Evolutionary conservation across 2,329 filamentous ascomycete species (phyloP), one percentile per base, ranked within the genome.

Genomic region (Neospermospora avenae): DNA sequence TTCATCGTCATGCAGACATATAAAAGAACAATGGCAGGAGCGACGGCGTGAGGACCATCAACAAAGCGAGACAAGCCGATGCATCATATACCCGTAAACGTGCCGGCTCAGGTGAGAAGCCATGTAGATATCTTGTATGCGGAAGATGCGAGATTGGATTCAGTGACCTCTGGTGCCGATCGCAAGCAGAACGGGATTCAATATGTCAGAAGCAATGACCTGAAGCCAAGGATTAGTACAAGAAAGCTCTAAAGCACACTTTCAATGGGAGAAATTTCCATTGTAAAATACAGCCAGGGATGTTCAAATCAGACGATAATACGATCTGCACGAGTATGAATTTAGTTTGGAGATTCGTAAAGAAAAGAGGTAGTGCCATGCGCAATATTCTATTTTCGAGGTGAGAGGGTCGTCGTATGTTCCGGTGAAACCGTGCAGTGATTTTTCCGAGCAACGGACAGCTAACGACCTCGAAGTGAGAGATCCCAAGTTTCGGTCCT

Each of bases 131-230:
- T n/a, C n/a, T n/a, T n/a, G 55, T 39, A 61, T 61, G 48, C 20
- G 45, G n/a, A 61, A 45, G 44, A 61, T 61, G 41, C 57, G 31
- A 55, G 59, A 61, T 55, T 61, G 51, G 42, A 58, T 55, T 42
- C 48, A 45, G 59, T 58, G 37, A 55, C 48, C 55, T 61, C 34
- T 58, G 22, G 37, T 56, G 28, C 31, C 58, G 22, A 61, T 41
- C 41, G 49, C 49, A 44, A 61, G 59, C 28, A 28, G 55, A 55
- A 55, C 31, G 25, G 59, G 59, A 55, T 61, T 58, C n/a, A 58
- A 51, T 24, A 49, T 58, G 24, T 61, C 51, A 18, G 45, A 39
- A 28, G 39, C 54, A 48, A 55, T 54, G 52, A 54, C 54, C 44
- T 61, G n/a, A 48, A 31, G 22, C 45, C 22, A 31, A 48, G 45